phyloP scores from a whole-genome alignment of 805 yeast genomes.

The Cyberlindnera americana region DNA sequence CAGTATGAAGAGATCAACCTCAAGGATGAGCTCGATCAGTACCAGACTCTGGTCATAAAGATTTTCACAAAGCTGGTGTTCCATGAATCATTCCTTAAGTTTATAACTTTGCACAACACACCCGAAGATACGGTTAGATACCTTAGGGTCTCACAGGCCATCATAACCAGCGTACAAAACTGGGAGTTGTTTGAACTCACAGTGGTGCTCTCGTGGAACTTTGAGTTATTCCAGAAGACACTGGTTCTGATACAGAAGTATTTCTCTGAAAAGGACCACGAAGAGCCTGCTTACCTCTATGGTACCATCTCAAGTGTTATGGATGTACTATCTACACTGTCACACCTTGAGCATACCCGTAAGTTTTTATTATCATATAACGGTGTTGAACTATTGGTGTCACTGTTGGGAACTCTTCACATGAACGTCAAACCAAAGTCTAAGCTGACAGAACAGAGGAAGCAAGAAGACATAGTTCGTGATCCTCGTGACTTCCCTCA shows the following conservation, averaged over 20 bases:
- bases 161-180: slow-evolving; percentile 33
- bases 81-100: slow-evolving; percentile 35
- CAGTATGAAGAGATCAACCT: slow-evolving; percentile 21
- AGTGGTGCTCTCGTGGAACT: slow-evolving; percentile 37
- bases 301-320: slow-evolving; percentile 27
- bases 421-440: slow-evolving; percentile 31
- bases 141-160: slow-evolving; percentile 29
- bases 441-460: slow-evolving; percentile 23
- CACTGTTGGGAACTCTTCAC: slow-evolving; percentile 32
- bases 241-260: slow-evolving; percentile 22
- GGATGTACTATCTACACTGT: slow-evolving; percentile 33
- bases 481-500: slow-evolving; percentile 48
- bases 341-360: slow-evolving; percentile 33
- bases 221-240: slow-evolving; percentile 28
- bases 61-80: slow-evolving; percentile 29
- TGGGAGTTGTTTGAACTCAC: slow-evolving; percentile 38
- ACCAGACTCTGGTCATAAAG: slow-evolving; percentile 25
- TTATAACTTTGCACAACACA: slow-evolving; percentile 21
- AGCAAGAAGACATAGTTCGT: slow-evolving; percentile 15
- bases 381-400: slow-evolving; percentile 33
- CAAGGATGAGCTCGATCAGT: slow-evolving; percentile 12
- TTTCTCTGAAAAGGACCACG: slow-evolving; percentile 21
- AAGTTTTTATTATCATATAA: slow-evolving; percentile 34
- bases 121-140: slow-evolving; percentile 17
- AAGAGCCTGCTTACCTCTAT: slow-evolving; percentile 27